Percentiles rank a stretch among this genome's conserved stretches.
Conservation (phyloP, 352 stramenopile genomes). For the Pythium rishiriense region DNA sequence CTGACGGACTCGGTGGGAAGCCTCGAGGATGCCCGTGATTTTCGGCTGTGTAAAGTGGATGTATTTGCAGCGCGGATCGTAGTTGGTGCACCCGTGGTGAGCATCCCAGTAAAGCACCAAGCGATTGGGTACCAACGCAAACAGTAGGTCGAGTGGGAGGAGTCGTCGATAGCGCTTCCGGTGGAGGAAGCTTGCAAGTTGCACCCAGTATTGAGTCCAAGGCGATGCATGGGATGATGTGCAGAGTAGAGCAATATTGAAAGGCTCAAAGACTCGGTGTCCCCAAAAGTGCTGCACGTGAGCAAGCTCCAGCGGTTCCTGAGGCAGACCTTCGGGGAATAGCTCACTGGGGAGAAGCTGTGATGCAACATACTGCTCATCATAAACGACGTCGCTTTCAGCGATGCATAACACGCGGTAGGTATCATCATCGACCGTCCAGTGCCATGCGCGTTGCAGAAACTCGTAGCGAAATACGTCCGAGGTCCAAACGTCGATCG, state of each 20-base stretch:
- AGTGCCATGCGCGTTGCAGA: not conserved
- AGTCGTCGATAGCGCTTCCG: constrained; percentile 15
- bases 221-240: constrained; percentile 7
- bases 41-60: constrained; percentile 17
- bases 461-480: constrained; percentile 20
- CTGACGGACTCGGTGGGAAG: not conserved
- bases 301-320: constrained; percentile 6
- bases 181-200: not conserved
- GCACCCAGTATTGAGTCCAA: not conserved
- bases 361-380: constrained; percentile 10
- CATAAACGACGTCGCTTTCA: constrained; percentile 13
- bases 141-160: not conserved
- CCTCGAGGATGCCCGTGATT: not conserved
- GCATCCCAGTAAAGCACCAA: constrained; percentile 9
- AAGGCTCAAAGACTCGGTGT: constrained; percentile 8
- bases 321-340: not conserved
- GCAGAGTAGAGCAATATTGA: constrained; percentile 12
- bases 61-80: constrained; percentile 13
- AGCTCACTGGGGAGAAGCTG: not conserved
- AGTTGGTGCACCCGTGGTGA: constrained; percentile 9
- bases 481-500: constrained; percentile 14
- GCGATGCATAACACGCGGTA: constrained; percentile 6
- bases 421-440: not conserved
- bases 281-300: constrained; percentile 19
- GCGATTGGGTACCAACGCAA: constrained; percentile 1